A percentile compares a stretch with the other conserved stretches of the same genome.
Conservation (phyloP, 257 asterid genomes). For the Coffea eugenioides region DNA sequence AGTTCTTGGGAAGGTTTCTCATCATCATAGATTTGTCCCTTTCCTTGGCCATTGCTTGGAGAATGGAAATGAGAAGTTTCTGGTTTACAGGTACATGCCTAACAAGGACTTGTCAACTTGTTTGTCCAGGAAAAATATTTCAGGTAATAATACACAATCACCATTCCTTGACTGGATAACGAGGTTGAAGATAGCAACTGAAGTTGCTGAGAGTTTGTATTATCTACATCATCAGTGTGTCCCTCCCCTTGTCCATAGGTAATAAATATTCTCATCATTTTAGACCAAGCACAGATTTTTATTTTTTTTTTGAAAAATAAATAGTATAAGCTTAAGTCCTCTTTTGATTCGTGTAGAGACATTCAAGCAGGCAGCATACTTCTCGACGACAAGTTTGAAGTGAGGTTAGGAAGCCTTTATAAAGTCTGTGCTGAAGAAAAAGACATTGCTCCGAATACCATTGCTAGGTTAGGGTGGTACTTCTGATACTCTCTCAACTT, state of each 20-base stretch:
- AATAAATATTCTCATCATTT: not conserved
- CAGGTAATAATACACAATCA: not conserved
- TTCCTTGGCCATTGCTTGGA: not conserved
- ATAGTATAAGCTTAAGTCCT: not conserved
- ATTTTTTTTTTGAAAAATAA: too few relatives aligned
- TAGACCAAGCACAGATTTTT: too few relatives aligned
- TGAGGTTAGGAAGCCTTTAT: too few relatives aligned
- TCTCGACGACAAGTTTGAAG: too few relatives aligned
- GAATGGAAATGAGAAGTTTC: not conserved
- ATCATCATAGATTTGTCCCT: not conserved
- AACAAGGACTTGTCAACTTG: not conserved
- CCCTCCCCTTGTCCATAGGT: slow-evolving; percentile 19
- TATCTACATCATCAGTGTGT: slow-evolving; percentile 4
- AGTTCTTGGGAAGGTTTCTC: not conserved
- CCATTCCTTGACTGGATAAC: not conserved
- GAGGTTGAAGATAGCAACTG: slow-evolving; percentile 15
- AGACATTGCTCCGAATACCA: too few relatives aligned
- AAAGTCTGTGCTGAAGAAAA: too few relatives aligned
- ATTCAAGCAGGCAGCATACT: too few relatives aligned
- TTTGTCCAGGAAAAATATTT: not conserved
- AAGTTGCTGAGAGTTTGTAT: not conserved
- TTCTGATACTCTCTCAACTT: too few relatives aligned
- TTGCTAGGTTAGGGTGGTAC: not conserved
- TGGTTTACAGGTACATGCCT: slow-evolving; percentile 1
- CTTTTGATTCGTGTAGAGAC: too few relatives aligned